These are phyloP conservation scores for Fusarium sterilihyphosum DNA, from an alignment of 2,329 filamentous ascomycete genomes.

Conservation along the genomic window DNA sequence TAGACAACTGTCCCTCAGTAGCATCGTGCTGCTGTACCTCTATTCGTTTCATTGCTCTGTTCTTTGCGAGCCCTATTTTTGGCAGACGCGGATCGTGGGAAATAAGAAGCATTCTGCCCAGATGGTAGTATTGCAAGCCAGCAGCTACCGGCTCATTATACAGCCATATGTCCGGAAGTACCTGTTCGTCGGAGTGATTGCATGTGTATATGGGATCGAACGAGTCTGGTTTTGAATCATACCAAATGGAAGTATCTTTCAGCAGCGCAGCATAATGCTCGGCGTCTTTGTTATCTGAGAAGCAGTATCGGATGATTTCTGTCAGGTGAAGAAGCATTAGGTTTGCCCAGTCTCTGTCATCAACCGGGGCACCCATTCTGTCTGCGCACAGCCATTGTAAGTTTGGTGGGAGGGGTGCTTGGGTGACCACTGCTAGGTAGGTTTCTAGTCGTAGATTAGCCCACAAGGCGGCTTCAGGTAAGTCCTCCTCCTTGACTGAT, in stretches of 20 bases:
- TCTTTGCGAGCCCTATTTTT: conserved; percentile 32
- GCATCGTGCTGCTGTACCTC: conserved; percentile 4
- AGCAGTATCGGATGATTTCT: conserved; percentile 42
- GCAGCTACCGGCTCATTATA: conserved; percentile 39
- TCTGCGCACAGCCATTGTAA: neutral
- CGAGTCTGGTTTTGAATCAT: conserved; percentile 35
- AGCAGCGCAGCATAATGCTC: conserved; percentile 33
- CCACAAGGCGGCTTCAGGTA: neutral
- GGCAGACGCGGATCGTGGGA: conserved; percentile 41
- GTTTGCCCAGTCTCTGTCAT: conserved; percentile 35
- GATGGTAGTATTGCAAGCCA: conserved; percentile 43
- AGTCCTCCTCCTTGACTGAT: neutral
- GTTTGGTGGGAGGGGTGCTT: conserved; percentile 16
- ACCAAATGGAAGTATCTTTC: conserved; percentile 37
- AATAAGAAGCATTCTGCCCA: conserved; percentile 41
- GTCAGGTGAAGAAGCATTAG: conserved; percentile 39
- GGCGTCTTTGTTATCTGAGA: conserved; percentile 29
- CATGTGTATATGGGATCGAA: conserved; percentile 39
- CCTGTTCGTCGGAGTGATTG: neutral
- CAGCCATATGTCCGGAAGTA: conserved; percentile 41
- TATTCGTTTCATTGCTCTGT: conserved; percentile 16
- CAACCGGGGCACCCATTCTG: neutral
- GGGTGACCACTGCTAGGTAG: conserved; percentile 33
- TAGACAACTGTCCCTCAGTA: neutral
- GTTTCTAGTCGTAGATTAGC: conserved; percentile 33